Evolutionary conservation across 805 yeast species (phyloP).

Genomic region (Zygosaccharomyces kombuchaensis): DNA sequence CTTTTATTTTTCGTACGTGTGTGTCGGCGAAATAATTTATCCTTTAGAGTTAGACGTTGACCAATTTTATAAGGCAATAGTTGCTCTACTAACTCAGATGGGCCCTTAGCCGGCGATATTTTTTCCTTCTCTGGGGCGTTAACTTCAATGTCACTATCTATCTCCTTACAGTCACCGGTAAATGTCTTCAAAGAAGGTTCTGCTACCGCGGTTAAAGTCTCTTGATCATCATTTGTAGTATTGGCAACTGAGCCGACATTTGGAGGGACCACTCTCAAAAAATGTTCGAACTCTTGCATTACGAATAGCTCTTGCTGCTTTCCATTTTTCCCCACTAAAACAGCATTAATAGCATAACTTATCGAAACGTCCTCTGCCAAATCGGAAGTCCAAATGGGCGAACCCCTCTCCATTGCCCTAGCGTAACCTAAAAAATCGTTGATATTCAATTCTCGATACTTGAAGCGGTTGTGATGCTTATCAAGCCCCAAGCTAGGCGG

Average conservation of each 20-base stretch:
- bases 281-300: slow-evolving; percentile 21
- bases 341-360: slow-evolving; percentile 50
- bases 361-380: slow-evolving; percentile 39
- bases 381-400: slow-evolving; percentile 51
- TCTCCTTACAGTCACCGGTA: not conserved
- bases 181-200: not conserved
- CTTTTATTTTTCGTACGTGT: not conserved
- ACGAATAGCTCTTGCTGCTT: slow-evolving; percentile 20
- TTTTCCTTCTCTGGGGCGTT: too few relatives aligned
- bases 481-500: slow-evolving; percentile 44
- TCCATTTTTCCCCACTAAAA: slow-evolving; percentile 44
- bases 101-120: not conserved
- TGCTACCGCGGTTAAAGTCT: not conserved
- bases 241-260: slow-evolving; percentile 4
- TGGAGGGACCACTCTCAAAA: slow-evolving; percentile 32
- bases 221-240: not conserved
- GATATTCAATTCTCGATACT: slow-evolving; percentile 23
- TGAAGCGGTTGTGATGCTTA: slow-evolving; percentile 1
- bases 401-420: slow-evolving; percentile 43
- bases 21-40: not conserved
- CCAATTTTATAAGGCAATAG: not conserved
- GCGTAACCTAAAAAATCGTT: slow-evolving; percentile 52
- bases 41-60: not conserved
- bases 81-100: not conserved
- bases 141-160: not conserved